Conservation (phyloP, 2,329 filamentous ascomycete genomes). For the Lizonia empirigonia region DNA sequence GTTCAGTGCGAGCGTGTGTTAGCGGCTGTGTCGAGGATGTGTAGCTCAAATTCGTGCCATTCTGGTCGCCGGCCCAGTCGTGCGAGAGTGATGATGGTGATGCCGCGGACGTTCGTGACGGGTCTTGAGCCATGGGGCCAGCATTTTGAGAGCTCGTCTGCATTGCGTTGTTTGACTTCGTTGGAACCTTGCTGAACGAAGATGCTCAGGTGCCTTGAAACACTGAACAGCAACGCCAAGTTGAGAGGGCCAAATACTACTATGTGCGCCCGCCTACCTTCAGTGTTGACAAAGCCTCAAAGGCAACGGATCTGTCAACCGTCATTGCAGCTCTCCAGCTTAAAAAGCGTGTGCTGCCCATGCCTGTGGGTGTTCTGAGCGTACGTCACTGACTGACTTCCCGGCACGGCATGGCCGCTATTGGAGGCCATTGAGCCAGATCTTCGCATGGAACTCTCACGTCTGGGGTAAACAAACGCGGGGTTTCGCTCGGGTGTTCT, state of each 20-base stretch:
- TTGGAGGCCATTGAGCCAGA: conserved; percentile 1
- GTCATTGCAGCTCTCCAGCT: background rate
- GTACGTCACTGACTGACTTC: conserved; percentile 10
- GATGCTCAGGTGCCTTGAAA: background rate
- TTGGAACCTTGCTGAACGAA: background rate
- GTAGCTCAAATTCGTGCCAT: conserved; percentile 15
- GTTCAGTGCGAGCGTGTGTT: conserved; percentile 26
- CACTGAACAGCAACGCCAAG: background rate
- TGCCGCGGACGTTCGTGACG: conserved; percentile 1
- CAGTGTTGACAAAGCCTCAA: background rate
- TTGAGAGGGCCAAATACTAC: background rate
- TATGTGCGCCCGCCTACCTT: background rate
- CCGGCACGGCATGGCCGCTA: conserved; percentile 6
- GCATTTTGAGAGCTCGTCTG: conserved; percentile 7
- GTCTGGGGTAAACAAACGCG: conserved; percentile 12
- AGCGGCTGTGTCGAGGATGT: conserved; percentile 22
- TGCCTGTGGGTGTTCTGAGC: background rate
- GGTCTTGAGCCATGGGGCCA: conserved; percentile 25
- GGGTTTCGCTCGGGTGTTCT: conserved; percentile 9
- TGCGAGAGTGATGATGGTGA: conserved; percentile 21
- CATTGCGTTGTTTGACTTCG: background rate
- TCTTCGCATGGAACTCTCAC: background rate
- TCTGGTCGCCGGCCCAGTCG: conserved; percentile 27
- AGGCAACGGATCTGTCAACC: background rate
- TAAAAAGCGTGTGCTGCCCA: conserved; percentile 4